These are phyloP conservation scores for Coemansia javaensis DNA, from an alignment of 192 early-diverging fungal genomes.

Conservation along the genomic window DNA sequence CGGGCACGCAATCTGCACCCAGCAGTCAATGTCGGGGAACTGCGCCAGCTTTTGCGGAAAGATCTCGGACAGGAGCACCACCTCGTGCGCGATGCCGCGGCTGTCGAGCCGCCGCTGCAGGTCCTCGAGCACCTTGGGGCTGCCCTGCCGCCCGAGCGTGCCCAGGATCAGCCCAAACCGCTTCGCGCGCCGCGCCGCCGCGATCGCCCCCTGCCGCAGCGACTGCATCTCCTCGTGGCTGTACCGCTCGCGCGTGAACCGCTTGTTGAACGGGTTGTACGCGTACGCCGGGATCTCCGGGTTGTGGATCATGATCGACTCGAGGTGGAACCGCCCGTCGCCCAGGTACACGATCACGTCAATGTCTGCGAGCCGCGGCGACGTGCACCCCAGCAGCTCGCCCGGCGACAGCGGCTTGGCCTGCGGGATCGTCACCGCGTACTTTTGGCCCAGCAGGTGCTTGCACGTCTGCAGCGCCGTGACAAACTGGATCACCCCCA, in stretches of 20 bases:
- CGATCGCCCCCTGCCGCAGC: constrained; percentile 80
- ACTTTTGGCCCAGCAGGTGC: constrained; percentile 51
- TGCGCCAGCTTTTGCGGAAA: constrained; percentile 87
- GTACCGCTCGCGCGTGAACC: constrained; percentile 89
- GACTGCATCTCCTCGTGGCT: constrained; percentile 90
- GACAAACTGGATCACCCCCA: constrained; percentile 94
- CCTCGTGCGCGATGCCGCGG: constrained; percentile 59
- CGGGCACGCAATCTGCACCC: constrained; percentile 96
- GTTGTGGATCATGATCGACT: constrained; percentile 99
- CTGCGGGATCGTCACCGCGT: constrained; percentile 78
- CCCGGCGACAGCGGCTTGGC: constrained; percentile 92
- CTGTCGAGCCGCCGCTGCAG: constrained; percentile 64
- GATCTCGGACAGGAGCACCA: constrained; percentile 89
- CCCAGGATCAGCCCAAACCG: constrained; percentile 90
- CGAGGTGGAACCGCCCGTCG: constrained; percentile 96
- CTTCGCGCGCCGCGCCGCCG: constrained; percentile 62
- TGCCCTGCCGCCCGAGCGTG: constrained; percentile 94
- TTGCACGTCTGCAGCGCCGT: constrained; percentile 70
- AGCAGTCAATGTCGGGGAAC: constrained; percentile 81
- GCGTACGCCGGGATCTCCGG: constrained; percentile 83
- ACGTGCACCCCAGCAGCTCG: constrained; percentile 94
- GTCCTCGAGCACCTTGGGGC: constrained; percentile 83
- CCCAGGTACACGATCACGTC: constrained; percentile 82
- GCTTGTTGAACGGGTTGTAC: constrained; percentile 93
- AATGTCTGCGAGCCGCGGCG: constrained; percentile 70